Evolutionary conservation across 2,329 filamentous ascomycete species (phyloP).

Genomic region (Geosmithia flava): DNA sequence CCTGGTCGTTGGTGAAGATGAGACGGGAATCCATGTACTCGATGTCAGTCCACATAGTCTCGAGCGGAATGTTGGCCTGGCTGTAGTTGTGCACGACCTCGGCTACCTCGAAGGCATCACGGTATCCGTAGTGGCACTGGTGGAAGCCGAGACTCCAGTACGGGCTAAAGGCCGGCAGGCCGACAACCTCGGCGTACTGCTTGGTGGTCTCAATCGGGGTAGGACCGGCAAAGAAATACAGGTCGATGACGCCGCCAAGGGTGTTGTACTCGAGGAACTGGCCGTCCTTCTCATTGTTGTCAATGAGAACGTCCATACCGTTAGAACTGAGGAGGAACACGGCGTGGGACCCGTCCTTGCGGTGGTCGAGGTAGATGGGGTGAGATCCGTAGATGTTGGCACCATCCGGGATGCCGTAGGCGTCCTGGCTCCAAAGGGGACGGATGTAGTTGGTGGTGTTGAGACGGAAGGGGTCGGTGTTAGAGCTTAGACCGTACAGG

Average conservation of each 20-base stretch:
- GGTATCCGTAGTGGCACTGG: conserved; percentile 75
- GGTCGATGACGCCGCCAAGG: conserved; percentile 64
- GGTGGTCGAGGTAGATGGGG: conserved; percentile 60
- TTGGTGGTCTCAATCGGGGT: conserved; percentile 55
- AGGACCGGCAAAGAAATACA: conserved; percentile 70
- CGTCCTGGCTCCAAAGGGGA: conserved; percentile 60
- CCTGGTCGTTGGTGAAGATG: conserved; percentile 52
- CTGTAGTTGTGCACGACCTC: conserved; percentile 57
- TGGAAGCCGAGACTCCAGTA: conserved; percentile 72
- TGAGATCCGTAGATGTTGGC: conserved; percentile 66
- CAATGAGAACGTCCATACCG: conserved; percentile 62
- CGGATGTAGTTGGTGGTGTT: conserved; percentile 50
- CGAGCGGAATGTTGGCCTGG: conserved; percentile 52
- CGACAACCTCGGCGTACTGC: conserved; percentile 56
- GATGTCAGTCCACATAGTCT: conserved; percentile 66
- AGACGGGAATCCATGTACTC: conserved; percentile 50
- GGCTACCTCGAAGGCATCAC: conserved; percentile 56
- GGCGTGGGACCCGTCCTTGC: conserved; percentile 44
- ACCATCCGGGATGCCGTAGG: conserved; percentile 47
- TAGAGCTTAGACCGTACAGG: conserved; percentile 70
- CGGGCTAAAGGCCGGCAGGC: conserved; percentile 71
- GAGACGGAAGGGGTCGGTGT: conserved; percentile 57
- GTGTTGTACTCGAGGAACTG: conserved; percentile 75
- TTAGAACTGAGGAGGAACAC: conserved; percentile 69
- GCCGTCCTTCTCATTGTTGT: conserved; percentile 40